These are phyloP conservation scores for Cucumis hystrix DNA, from an alignment of 306 rosid species.

Conservation along the genomic window DNA sequence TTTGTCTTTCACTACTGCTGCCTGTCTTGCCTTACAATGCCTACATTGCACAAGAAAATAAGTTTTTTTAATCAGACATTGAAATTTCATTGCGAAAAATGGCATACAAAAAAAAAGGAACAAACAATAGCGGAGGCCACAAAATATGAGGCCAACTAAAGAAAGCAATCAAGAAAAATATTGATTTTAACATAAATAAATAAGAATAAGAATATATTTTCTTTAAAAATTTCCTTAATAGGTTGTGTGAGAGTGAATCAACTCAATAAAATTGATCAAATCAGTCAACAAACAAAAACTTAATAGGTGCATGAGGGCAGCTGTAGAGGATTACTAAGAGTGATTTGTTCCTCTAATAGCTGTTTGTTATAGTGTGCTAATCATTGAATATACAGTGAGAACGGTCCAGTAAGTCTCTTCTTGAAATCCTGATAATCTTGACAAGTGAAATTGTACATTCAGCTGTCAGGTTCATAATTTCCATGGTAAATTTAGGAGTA, in stretches of 20 bases:
- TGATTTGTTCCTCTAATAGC: not conserved
- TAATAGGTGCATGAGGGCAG: not conserved
- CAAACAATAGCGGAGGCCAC: not conserved
- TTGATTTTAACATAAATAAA: no score
- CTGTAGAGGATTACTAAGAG: not conserved
- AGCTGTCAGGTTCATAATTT: not conserved
- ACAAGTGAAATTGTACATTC: not conserved
- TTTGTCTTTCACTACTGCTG: conserved; percentile 78
- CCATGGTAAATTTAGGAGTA: not conserved
- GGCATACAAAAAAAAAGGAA: no score
- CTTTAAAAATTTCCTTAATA: no score
- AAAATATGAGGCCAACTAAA: not conserved
- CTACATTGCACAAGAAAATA: conserved; percentile 19
- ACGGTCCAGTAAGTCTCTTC: not conserved
- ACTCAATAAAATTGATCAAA: no score
- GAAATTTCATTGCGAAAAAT: no score
- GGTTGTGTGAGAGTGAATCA: no score
- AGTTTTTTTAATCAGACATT: not conserved
- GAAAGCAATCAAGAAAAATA: not conserved
- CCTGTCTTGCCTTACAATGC: conserved; percentile 90
- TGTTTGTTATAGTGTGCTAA: not conserved
- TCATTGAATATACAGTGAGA: not conserved
- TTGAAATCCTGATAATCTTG: not conserved
- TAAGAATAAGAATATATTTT: no score
- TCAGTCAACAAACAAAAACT: no score